A percentile compares a stretch with the other conserved stretches of the same genome.
Evolutionary conservation across 768 basidiomycete species (phyloP).

Genomic region (Tephrocybe sp.): DNA sequence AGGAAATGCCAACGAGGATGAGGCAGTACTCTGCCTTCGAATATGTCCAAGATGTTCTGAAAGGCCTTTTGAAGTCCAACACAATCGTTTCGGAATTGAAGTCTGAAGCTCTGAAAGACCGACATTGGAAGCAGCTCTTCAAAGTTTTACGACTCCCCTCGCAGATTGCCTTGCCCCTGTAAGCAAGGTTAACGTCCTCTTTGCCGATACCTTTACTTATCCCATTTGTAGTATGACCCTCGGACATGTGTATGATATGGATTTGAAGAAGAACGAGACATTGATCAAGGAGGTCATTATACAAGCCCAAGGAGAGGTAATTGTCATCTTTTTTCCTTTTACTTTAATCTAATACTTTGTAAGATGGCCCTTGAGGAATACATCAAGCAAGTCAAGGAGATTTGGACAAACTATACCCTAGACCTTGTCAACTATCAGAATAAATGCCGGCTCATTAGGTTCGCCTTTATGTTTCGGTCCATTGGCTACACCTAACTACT

Average conservation of each 20-base stretch:
- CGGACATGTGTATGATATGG: slow-evolving; percentile 95
- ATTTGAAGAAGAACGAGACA: slow-evolving; percentile 89
- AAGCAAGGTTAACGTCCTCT: slow-evolving; percentile 19
- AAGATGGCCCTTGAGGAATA: slow-evolving; percentile 97
- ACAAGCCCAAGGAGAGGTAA: slow-evolving; percentile 95
- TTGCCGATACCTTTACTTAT: slow-evolving; percentile 5
- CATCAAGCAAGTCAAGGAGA: slow-evolving; percentile 94
- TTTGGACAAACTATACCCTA: slow-evolving; percentile 92
- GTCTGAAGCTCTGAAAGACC: slow-evolving; percentile 94
- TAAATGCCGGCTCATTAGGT: slow-evolving; percentile 94
- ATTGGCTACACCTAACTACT: neutral
- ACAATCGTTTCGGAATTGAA: slow-evolving; percentile 89
- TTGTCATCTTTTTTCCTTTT: slow-evolving; percentile 13
- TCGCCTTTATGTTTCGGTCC: slow-evolving; percentile 16
- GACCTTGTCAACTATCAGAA: slow-evolving; percentile 99
- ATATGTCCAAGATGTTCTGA: slow-evolving; percentile 90
- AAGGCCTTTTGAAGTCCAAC: slow-evolving; percentile 87
- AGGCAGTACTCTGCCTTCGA: slow-evolving; percentile 98
- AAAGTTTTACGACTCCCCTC: slow-evolving; percentile 77
- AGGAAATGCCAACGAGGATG: slow-evolving; percentile 99
- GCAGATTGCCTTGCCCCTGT: slow-evolving; percentile 76
- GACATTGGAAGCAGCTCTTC: slow-evolving; percentile 98
- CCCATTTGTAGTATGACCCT: slow-evolving; percentile 67
- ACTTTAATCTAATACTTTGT: slow-evolving; percentile 12
- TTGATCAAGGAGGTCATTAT: slow-evolving; percentile 92